Conservation (phyloP, 176 grass and related monocot species). For the Triticum aestivum region DNA sequence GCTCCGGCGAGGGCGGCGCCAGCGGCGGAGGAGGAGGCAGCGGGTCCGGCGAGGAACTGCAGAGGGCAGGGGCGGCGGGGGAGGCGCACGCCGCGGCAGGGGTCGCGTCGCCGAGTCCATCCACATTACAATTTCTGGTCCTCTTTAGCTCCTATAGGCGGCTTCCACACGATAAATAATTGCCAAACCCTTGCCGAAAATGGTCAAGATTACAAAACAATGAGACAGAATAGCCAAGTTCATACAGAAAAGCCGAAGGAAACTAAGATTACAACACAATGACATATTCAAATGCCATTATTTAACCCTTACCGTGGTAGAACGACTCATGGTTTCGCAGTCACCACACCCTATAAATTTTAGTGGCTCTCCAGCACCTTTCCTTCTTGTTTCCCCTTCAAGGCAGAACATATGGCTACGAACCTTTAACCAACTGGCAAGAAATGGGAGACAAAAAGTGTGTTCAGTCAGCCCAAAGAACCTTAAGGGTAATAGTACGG, state of each 20-base stretch:
- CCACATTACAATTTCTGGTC: too few relatives aligned
- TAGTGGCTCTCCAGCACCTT: conserved; percentile 83
- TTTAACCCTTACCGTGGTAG: conserved; percentile 61
- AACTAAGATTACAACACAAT: conserved; percentile 8
- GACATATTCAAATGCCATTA: neutral
- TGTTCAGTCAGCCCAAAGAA: conserved; percentile 33
- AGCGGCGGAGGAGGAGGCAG: too few relatives aligned
- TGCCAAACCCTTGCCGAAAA: neutral
- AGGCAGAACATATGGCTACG: conserved; percentile 26
- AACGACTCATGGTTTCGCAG: conserved; percentile 82
- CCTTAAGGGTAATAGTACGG: conserved; percentile 89
- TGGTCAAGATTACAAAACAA: neutral
- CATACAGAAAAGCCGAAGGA: neutral
- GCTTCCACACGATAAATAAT: conserved; percentile 10
- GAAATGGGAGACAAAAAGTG: conserved; percentile 23
- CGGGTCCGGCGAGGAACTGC: too few relatives aligned
- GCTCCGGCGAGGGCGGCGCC: too few relatives aligned
- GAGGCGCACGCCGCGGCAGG: too few relatives aligned
- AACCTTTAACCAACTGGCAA: conserved; percentile 11
- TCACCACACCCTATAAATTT: conserved; percentile 98
- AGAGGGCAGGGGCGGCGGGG: too few relatives aligned
- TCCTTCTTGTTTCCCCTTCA: conserved; percentile 67
- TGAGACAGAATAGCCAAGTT: conserved; percentile 13
- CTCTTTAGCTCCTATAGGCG: too few relatives aligned
- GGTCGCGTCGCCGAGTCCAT: too few relatives aligned